Evolutionary conservation across 805 yeast genomes (phyloP), one percentile per base, ranked within the genome.

Genomic region (Brettanomyces bruxellensis): DNA sequence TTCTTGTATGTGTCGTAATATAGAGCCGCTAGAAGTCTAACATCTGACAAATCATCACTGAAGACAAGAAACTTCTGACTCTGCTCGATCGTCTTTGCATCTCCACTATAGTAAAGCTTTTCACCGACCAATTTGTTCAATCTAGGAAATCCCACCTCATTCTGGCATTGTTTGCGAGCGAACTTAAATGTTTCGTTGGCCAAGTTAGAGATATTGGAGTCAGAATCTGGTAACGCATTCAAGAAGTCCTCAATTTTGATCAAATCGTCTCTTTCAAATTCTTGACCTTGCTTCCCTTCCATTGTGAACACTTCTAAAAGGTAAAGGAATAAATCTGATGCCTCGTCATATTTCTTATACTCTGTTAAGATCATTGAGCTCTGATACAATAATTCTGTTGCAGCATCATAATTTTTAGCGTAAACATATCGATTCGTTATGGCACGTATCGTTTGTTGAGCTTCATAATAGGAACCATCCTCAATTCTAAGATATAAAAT

Each of bases 391-490:
- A 89, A 67, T 43, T 85, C 89, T 44, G 79, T 72, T 8, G 97
- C 95, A 37, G 83, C 82, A 3, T 65, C 68, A 60, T 75, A 86
- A 49, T 83, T 78, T 49, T 79, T 78, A 24, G 80, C 60, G 51
- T 86, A 78, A 39, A 85, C 83, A 58, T 86, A 84, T 59, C 99
- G 73, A 54, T 89, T 89, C 38, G 86, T 86, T 45, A 91, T 85
- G 5, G 98, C 88, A 58, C 96, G 72, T 44, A 93, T 73, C 0
- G 96, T 90, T 64, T 93, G 98, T 62, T 91, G 96, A 0, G 98
- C 98, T 61, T 93, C 99, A 61, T 91, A 91, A 67, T 74, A 88
- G 46, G 89, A 85, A 3, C 86, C 87, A 43, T 74, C 74, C 44
- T 74, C 76, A 51, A 91, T 83, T 56, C 85, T 81, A 18, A 35